phyloP scores from a whole-genome alignment of 495 filamentous ascomycete genomes.

The Aspergillus mulundensis region DNA sequence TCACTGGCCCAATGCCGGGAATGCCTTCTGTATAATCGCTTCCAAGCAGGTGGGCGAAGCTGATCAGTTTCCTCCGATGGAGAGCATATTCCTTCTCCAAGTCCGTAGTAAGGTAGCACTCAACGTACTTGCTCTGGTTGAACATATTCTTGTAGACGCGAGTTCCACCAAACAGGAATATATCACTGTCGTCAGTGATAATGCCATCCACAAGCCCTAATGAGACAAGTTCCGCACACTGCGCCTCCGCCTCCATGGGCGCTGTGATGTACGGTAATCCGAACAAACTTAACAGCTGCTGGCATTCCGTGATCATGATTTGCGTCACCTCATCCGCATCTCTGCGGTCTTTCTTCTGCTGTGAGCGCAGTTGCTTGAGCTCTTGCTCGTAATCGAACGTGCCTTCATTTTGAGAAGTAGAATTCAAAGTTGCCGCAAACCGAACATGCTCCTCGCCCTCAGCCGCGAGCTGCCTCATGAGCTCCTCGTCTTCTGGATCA shows the following conservation, averaged over 20 bases:
- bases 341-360: constrained; percentile 91
- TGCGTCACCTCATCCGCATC: constrained; percentile 95
- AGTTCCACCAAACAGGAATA: constrained; percentile 95
- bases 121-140: constrained; percentile 93
- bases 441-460: constrained; percentile 91
- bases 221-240: constrained; percentile 85
- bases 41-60: constrained; percentile 82
- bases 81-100: constrained; percentile 87
- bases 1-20: constrained; percentile 86
- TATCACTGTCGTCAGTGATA: constrained; percentile 96
- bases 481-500: constrained; percentile 87
- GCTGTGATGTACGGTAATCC: constrained; percentile 95
- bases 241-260: constrained; percentile 98
- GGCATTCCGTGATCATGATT: constrained; percentile 91
- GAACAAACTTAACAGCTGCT: constrained; percentile 84
- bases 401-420: constrained; percentile 53
- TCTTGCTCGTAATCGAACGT: constrained; percentile 79
- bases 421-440: constrained; percentile 82
- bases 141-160: constrained; percentile 99
- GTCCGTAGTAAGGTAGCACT: constrained; percentile 87
- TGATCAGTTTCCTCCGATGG: constrained; percentile 75
- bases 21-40: constrained; percentile 94
- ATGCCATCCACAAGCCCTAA: constrained; percentile 92
- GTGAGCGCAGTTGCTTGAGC: constrained; percentile 76
- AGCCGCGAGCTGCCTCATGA: constrained; percentile 75